Evolutionary conservation across 73 alveolate genomes (phyloP).

Genomic region (Paramecium octaurelia): DNA sequence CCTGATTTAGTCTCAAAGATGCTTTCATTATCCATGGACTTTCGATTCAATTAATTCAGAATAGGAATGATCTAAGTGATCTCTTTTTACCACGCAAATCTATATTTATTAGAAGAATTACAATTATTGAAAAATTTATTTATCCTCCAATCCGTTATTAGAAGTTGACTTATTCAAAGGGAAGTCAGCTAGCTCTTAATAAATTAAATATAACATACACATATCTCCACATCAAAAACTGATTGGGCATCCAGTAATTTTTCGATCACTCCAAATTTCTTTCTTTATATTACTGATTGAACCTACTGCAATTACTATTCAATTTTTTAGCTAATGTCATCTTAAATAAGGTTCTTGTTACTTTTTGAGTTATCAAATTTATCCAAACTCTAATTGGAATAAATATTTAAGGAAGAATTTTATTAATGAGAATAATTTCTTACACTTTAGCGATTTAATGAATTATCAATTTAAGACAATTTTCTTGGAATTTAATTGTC

Average conservation of each 20-base stretch:
- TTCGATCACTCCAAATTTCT: background rate
- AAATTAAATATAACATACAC: background rate
- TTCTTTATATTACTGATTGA: background rate
- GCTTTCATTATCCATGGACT: background rate
- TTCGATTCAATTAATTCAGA: background rate
- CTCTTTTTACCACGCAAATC: conserved; percentile 36
- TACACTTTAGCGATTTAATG: background rate
- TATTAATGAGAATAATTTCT: background rate
- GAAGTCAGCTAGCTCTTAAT: background rate
- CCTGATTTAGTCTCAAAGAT: background rate
- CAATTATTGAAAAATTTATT: background rate
- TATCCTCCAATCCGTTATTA: background rate
- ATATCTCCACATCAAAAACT: background rate
- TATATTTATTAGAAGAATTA: background rate
- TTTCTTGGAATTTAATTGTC: background rate
- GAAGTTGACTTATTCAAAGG: background rate
- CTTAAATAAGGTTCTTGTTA: background rate
- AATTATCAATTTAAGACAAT: background rate
- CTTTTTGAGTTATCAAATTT: background rate
- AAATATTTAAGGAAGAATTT: background rate
- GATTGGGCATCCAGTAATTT: background rate
- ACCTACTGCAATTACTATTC: background rate
- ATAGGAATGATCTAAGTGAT: background rate
- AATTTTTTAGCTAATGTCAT: background rate
- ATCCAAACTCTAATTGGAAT: background rate